Percentiles rank a stretch among this genome's conserved stretches.
phyloP scores from a whole-genome alignment of 192 early-diverging fungal genomes.

The Chytriomyces sp. region DNA sequence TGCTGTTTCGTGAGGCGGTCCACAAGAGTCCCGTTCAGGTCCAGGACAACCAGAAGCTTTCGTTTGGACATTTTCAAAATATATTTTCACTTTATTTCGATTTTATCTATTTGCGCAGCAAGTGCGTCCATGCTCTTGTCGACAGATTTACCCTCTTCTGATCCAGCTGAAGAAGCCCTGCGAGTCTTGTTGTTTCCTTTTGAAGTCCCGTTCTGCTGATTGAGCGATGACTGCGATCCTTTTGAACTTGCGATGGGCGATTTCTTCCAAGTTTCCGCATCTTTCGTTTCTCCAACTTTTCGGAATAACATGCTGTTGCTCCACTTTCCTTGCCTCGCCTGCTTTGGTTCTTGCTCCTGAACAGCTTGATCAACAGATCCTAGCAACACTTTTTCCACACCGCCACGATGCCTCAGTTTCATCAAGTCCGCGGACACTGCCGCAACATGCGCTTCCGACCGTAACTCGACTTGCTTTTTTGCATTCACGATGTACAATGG shows the following conservation, averaged over 20 bases:
- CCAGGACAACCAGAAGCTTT: slow-evolving; percentile 46
- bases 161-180: no score
- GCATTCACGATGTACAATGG: slow-evolving; percentile 12
- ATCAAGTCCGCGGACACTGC: background rate
- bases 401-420: background rate
- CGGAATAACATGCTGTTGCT: background rate
- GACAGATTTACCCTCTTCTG: no score
- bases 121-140: no score
- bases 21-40: slow-evolving; percentile 51
- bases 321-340: background rate
- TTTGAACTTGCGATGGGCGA: no score
- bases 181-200: no score
- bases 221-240: no score
- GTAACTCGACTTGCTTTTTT: background rate
- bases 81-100: no score
- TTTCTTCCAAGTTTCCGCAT: no score
- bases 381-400: background rate
- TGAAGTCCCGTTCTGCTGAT: no score
- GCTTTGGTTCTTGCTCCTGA: background rate
- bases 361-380: background rate
- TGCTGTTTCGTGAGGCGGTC: slow-evolving; percentile 35
- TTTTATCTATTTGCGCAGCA: no score
- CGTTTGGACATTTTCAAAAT: background rate
- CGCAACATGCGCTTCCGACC: background rate
- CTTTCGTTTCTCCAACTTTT: background rate